Evolutionary conservation across 2,329 filamentous ascomycete genomes (phyloP).

Genomic region (Fusarium bulbicola): DNA sequence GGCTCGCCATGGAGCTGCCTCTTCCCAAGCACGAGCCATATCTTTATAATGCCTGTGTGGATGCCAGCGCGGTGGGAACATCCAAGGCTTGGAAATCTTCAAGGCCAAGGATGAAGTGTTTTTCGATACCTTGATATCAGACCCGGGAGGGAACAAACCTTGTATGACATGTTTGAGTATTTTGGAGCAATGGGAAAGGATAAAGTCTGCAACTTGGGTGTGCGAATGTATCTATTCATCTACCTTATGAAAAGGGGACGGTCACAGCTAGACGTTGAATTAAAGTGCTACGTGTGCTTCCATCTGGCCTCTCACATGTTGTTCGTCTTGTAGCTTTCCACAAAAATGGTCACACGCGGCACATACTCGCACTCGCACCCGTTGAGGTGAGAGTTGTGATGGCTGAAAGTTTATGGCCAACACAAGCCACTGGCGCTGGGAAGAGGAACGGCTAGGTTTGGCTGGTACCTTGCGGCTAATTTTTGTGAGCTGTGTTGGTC

Average conservation of each 20-base stretch:
- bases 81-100: constrained; percentile 13
- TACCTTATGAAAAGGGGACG: constrained; percentile 27
- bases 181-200: constrained; percentile 39
- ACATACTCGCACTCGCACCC: neutral
- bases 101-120: constrained; percentile 30
- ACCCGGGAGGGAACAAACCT: constrained; percentile 29
- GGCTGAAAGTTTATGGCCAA: neutral
- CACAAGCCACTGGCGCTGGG: neutral
- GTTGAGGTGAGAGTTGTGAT: neutral
- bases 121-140: constrained; percentile 41
- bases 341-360: neutral
- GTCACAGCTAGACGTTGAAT: constrained; percentile 34
- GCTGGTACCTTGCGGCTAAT: neutral
- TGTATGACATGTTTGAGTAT: constrained; percentile 38
- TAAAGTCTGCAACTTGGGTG: constrained; percentile 38
- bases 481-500: neutral
- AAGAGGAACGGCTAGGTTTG: neutral
- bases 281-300: constrained; percentile 37
- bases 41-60: constrained; percentile 21
- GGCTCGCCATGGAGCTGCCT: neutral
- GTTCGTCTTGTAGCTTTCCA: neutral
- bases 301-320: neutral
- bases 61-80: constrained; percentile 11
- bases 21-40: neutral
- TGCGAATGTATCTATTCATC: constrained; percentile 37